Conservation (phyloP, 2,329 filamentous ascomycete species). For the Penicillium sp. region DNA sequence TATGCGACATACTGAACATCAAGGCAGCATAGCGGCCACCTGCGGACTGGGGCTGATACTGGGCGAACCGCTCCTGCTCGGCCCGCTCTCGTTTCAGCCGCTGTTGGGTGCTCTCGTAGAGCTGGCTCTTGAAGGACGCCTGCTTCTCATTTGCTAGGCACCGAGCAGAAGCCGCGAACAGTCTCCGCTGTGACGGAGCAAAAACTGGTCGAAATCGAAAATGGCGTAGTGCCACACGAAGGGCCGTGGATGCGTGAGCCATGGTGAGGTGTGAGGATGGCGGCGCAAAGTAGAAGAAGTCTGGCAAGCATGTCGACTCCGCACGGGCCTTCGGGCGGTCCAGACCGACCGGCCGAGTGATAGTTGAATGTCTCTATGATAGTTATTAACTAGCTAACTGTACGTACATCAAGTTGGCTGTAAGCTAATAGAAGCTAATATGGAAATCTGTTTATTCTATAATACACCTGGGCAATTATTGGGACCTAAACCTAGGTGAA, state of each 20-base stretch:
- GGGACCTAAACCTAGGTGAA: no score
- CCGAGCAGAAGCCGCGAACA: conserved; percentile 21
- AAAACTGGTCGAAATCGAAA: conserved; percentile 9
- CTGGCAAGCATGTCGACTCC: conserved; percentile 4
- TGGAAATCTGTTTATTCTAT: neutral
- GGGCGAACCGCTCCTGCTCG: conserved; percentile 51
- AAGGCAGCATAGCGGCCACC: conserved; percentile 38
- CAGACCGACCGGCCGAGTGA: neutral
- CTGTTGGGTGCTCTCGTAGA: conserved; percentile 59
- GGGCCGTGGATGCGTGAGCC: conserved; percentile 17
- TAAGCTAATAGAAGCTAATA: neutral
- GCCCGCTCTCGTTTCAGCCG: conserved; percentile 56
- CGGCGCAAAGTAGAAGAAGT: neutral
- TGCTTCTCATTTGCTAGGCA: conserved; percentile 26
- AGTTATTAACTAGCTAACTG: no score
- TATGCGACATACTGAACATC: conserved; percentile 30
- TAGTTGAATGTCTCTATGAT: neutral
- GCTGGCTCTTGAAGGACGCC: conserved; percentile 55
- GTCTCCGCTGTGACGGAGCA: conserved; percentile 14
- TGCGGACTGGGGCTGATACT: conserved; percentile 40
- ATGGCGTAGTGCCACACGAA: conserved; percentile 19
- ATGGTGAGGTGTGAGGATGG: conserved; percentile 14
- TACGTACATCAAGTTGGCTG: no score
- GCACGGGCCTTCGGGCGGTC: conserved; percentile 11
- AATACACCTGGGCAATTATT: neutral